Evolutionary conservation across 202 grass and related monocot genomes (phyloP), one percentile per base, ranked within the genome.

Genomic region (Carex sylvatica): DNA sequence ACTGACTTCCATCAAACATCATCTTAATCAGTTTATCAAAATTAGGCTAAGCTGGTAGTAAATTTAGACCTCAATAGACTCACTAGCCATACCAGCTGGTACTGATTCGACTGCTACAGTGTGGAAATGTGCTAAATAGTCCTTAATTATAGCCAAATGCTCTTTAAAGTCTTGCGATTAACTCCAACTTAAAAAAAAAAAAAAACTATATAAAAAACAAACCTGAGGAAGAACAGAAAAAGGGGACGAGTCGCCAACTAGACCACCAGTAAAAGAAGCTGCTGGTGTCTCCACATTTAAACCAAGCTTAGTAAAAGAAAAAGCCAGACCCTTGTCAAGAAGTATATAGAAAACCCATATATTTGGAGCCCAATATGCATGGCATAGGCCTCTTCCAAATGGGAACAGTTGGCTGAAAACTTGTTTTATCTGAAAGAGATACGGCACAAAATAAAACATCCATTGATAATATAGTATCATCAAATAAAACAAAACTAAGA

Each of bases 291-390:
- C 84, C 30, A 98, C 85, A 80, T 79, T 67, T 64, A 95, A 93
- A 61, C 95, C 89, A 35, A 95, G 22, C 83, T 92, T 95, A 85
- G 83, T 73, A 85, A 98, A 85, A 63, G 85, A 46, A 88, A 93
- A 91, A 73, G 91, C 83, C 38, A 98, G 78, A 53, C 89, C 71
- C 88, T 98, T 98, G 84, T 98, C 92, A 84, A 98, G 70, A 85
- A 89, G 63, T 88, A 98, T 91, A 84, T 98, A 98, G 80, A 98
- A 98, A 26, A 98, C 95, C 89, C 89, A 98, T 69, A 98, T 94
- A 65, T 95, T 98, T 44, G 92, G 92, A 65, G 95, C 92, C 95
- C 91, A 95, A 77, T 98, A 98, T 68, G 95, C 92, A 91, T 95
- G 95, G 67, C 93, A 98, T 28, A 98, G 77, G 66, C 95, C 95